phyloP scores from a whole-genome alignment of 139 green algal species.

The Nannochloris sp. region DNA sequence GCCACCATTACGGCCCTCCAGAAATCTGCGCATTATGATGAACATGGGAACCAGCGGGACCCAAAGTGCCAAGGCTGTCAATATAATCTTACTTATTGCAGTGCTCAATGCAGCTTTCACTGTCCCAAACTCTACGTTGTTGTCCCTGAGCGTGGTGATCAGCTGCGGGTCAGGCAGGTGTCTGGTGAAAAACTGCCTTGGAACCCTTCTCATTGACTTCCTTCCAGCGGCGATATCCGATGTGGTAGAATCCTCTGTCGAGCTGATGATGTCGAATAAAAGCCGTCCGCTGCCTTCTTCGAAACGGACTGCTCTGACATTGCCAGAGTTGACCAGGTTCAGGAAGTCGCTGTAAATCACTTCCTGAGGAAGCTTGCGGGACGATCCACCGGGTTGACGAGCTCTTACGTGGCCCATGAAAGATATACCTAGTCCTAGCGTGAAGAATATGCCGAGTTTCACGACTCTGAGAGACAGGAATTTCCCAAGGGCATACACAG shows the following conservation, averaged over 20 bases:
- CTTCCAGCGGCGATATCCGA: background rate
- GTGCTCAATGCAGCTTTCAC: constrained; percentile 14
- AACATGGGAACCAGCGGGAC: constrained; percentile 75
- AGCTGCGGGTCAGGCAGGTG: constrained; percentile 33
- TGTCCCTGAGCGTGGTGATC: constrained; percentile 25
- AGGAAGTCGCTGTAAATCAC: constrained; percentile 71
- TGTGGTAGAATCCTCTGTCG: background rate
- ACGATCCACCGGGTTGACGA: background rate
- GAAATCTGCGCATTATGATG: constrained; percentile 50
- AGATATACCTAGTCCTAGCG: background rate
- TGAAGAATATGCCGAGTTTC: background rate
- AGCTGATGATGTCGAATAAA: constrained; percentile 50
- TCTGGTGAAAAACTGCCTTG: constrained; percentile 25
- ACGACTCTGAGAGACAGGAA: background rate
- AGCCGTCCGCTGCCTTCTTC: constrained; percentile 51
- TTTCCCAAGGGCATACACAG: background rate
- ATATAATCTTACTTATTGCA: constrained; percentile 18
- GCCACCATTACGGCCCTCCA: constrained; percentile 31
- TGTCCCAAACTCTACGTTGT: constrained; percentile 37
- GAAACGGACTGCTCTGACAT: constrained; percentile 48
- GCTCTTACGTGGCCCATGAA: background rate
- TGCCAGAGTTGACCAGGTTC: constrained; percentile 40
- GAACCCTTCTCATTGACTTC: background rate
- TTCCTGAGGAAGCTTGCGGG: constrained; percentile 11
- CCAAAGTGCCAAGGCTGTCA: constrained; percentile 53